Percentiles rank a stretch among this genome's conserved stretches.
Conservation (phyloP, 768 basidiomycete species). For the Gyrodon lividus region DNA sequence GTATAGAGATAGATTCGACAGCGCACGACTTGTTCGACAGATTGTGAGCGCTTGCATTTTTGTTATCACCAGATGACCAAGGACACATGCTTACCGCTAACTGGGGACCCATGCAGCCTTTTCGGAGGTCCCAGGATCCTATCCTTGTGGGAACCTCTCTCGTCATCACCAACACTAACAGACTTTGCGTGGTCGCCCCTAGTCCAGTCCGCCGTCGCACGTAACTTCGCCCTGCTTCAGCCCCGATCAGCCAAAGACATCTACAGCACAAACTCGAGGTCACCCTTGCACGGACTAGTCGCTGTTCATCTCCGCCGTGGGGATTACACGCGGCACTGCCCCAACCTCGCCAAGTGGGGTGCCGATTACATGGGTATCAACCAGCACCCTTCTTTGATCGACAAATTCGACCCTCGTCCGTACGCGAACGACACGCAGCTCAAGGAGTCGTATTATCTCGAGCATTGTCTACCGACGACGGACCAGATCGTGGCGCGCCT, state of each 20-base stretch:
- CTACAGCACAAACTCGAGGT: slow-evolving; percentile 13
- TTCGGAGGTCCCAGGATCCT: slow-evolving; percentile 44
- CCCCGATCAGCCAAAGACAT: slow-evolving; percentile 28
- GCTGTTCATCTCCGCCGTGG: slow-evolving; percentile 58
- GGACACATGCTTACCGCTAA: background rate
- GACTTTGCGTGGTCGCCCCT: slow-evolving; percentile 56
- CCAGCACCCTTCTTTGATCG: slow-evolving; percentile 38
- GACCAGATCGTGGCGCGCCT: slow-evolving; percentile 42
- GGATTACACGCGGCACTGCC: slow-evolving; percentile 56
- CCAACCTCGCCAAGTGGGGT: slow-evolving; percentile 45
- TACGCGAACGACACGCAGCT: slow-evolving; percentile 5
- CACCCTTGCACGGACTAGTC: slow-evolving; percentile 42
- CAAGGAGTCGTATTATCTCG: slow-evolving; percentile 11
- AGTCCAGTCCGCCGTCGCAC: slow-evolving; percentile 47
- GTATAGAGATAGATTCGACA: slow-evolving; percentile 45
- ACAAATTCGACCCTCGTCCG: slow-evolving; percentile 38
- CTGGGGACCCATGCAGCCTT: slow-evolving; percentile 33
- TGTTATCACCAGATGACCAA: background rate
- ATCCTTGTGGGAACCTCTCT: slow-evolving; percentile 43
- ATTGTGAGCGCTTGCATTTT: slow-evolving; percentile 36
- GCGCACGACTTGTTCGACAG: slow-evolving; percentile 46
- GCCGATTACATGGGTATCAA: slow-evolving; percentile 51
- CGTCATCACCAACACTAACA: slow-evolving; percentile 46
- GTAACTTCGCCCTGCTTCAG: slow-evolving; percentile 45
- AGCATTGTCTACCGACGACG: slow-evolving; percentile 42